Base-by-base conservation (phyloP, 228 moss, liverwort and hornwort genomes). In the Sphagnum magellanicum region DNA sequence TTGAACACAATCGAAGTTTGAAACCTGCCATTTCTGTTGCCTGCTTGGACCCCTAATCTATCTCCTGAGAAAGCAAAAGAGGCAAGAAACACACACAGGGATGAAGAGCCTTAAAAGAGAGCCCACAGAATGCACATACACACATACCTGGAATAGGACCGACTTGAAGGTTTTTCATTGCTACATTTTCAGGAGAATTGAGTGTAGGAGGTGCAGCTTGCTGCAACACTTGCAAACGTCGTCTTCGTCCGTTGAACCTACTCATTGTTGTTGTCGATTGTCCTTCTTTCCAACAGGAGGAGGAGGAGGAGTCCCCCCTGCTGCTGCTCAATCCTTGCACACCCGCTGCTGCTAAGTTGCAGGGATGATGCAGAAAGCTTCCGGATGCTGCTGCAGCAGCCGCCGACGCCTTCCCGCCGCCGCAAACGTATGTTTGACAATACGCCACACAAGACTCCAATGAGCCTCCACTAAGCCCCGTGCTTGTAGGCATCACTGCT, bases 121-220 rank as follows among this genome's bases (percentile, higher is more conserved):
- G 32, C 2, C 32, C 32, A 32, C 32, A 32, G 32, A 32, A 32
- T 3, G 32, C 32, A 32, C 32, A 32, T 32, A 32, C 81, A 59
- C 79, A 75, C 5, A 82, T 65, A 61, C 77, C 79, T 49, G 76
- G 53, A 0, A 77, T 61, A 68, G 66, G 63, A 66, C 65, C 71
- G 0, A 66, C 51, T 68, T 81, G 74, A 66, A 84, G 62, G 52
- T 76, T 81, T 71, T 73, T 73, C 74, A 74, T 67, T 52, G 75
- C 71, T 5, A 70, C 66, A 14, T 77, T 73, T 17, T 61, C 61
- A 10, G 79, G 71, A 4, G 73, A 75, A 62, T 69, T 85, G 48
- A 85, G 61, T 3, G 74, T 68, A 10, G 82, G 79, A 0, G 75
- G 77, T 5, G 79, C 77, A 47, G 77, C 82, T 60, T 82, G 81